Base-by-base conservation (phyloP, 306 rosid species). In the Rubus idaeus region DNA sequence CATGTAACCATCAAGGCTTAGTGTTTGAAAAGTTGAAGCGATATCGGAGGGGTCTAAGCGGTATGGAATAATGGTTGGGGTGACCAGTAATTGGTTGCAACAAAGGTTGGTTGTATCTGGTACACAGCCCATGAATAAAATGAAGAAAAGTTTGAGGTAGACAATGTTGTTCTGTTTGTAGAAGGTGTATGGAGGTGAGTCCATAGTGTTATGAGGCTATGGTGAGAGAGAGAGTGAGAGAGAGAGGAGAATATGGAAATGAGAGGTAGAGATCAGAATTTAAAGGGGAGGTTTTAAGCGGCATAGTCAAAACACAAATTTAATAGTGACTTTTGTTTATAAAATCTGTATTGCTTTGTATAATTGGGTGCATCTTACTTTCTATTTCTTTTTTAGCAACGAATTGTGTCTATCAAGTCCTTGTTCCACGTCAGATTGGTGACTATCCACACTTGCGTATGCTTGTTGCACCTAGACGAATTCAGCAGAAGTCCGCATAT, bases 1-100 rank as follows among this genome's bases (percentile, higher is more conserved):
- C n/a, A 92, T 84, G 82, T 77, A 18, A 11, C 99, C 99, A 44
- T 92, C 97, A 7, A 96, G 81, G 72, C 82, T 20, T 5, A 87
- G 90, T 76, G 84, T 81, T 78, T 89, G 80, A 10, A 92, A 58
- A 49, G 94, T 81, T 21, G 86, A 74, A 50, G 81, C 70, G 57
- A 78, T 73, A 57, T 58, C 64, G 5, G 79, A 70, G 10, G 83
- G 53, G 42, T 51, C 68, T 45, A 81, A 77, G 68, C 69, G 42
- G 49, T 90, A 74, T 73, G 85, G 70, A 78, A 68, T 53, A 75
- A 58, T 45, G 23, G 70, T 49, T 60, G 86, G 81, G 75, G 80
- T 79, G 73, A 77, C 72, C 45, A 40, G 21, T 62, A 84, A 64
- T 77, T 77, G 74, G 75, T 86, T 93, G 70, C 79, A 83, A 53